These are phyloP conservation scores for Porodaedalea pini DNA, from an alignment of 1,284 basidiomycete species.

Conservation along the genomic window DNA sequence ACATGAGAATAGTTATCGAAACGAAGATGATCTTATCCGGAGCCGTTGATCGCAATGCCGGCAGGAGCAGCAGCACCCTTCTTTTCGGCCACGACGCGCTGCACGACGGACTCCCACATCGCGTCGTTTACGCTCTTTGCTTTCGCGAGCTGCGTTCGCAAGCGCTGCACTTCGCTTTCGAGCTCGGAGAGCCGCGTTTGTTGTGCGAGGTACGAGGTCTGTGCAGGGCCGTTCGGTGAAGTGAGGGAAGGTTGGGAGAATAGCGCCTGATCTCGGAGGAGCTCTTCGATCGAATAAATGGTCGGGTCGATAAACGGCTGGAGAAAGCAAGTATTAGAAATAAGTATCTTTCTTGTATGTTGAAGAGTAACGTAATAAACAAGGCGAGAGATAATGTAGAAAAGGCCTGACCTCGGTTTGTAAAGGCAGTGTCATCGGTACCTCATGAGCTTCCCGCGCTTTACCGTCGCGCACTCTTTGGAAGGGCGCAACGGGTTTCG, in stretches of 20 bases:
- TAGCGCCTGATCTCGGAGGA: conserved; percentile 57
- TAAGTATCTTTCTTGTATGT: conserved; percentile 15
- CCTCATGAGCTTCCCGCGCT: conserved; percentile 63
- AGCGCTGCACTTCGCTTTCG: conserved; percentile 61
- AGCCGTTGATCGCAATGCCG: neutral
- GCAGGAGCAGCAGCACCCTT: neutral
- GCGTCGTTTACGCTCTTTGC: conserved; percentile 84
- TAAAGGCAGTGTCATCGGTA: conserved; percentile 54
- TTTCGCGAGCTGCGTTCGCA: conserved; percentile 68
- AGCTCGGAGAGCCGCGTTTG: conserved; percentile 63
- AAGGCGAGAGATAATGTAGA: conserved; percentile 22
- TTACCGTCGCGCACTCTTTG: conserved; percentile 68
- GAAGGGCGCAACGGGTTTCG: conserved; percentile 64
- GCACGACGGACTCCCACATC: conserved; percentile 85
- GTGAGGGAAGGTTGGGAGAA: conserved; percentile 46
- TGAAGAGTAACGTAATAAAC: conserved; percentile 13
- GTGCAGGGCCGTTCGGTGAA: neutral
- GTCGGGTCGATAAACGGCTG: conserved; percentile 17
- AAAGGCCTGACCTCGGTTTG: conserved; percentile 36
- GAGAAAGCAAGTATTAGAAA: neutral
- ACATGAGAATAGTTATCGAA: neutral
- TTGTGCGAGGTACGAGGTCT: conserved; percentile 36
- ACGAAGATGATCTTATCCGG: neutral
- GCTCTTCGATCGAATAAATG: conserved; percentile 46
- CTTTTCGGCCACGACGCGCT: conserved; percentile 44